Evolutionary conservation across 2,329 filamentous ascomycete species (phyloP).

Genomic region (Monosporascus sp.): DNA sequence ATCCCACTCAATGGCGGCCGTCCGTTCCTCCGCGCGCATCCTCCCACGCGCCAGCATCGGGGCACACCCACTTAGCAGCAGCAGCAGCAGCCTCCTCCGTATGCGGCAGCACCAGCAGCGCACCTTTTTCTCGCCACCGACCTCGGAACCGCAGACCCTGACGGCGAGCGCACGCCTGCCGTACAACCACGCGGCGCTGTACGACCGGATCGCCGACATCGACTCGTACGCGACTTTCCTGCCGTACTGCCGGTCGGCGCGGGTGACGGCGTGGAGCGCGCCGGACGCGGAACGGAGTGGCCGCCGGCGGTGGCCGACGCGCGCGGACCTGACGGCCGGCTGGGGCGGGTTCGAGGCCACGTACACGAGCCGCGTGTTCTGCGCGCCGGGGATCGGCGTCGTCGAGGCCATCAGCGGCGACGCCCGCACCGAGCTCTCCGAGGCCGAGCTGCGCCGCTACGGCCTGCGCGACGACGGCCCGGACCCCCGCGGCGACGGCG

Average conservation of each 20-base stretch:
- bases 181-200: constrained; percentile 66
- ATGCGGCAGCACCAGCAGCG: not conserved
- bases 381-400: constrained; percentile 58
- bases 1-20: not conserved
- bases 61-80: no score
- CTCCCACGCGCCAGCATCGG: not conserved
- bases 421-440: constrained; percentile 38
- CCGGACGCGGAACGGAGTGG: constrained; percentile 22
- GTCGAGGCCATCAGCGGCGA: constrained; percentile 75
- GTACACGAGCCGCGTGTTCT: constrained; percentile 76
- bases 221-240: constrained; percentile 80
- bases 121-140: not conserved
- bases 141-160: constrained; percentile 51
- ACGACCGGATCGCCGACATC: constrained; percentile 82
- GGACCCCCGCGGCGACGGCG: constrained; percentile 11
- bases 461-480: constrained; percentile 18
- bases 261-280: constrained; percentile 68
- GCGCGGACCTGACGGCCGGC: constrained; percentile 76
- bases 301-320: constrained; percentile 59
- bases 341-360: constrained; percentile 80
- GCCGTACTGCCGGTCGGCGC: constrained; percentile 79
- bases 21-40: not conserved
- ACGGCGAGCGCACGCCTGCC: constrained; percentile 71
- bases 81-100: not conserved
- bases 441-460: constrained; percentile 23